Evolutionary conservation across 768 basidiomycete species (phyloP), one percentile per base, ranked within the genome.

Genomic region (Sistotremastrum niveocremeum): DNA sequence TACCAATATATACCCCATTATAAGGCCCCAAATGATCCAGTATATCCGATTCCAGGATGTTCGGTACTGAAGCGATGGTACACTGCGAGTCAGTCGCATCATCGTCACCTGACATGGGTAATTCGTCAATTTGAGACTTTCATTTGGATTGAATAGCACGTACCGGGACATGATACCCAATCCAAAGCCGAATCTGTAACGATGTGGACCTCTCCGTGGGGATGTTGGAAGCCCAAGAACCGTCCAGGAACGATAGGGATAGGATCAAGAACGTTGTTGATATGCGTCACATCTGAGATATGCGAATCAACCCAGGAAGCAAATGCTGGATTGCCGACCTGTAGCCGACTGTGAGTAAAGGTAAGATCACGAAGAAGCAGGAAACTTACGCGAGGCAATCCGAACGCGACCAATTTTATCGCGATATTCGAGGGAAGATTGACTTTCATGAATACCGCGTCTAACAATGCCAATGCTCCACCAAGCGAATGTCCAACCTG

Each of bases 1-100:
- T 74, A 38, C 79, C 78, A 37, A 80, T 71, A 46, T 54, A 64
- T 43, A 78, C 70, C 20, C 76, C 77, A 46, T 77, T 58, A 50
- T 70, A 73, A 6, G 71, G 67, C 50, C 80, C 79, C 41, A 75
- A 56, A 58, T 84, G 81, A 54, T 83, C 54, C 5, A 70, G 43
- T 39, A 74, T 63, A 46, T 76, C 57, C 29, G 74, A 69, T 3
- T 55, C 62, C 7, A 74, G 53, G 44, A 83, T 57, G 51, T 69
- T 74, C 1, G 76, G 75, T 7, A 81, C 79, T 4, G 69, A 65
- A 36, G 56, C 53, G 45, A 75, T 72, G 33, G 70, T 70, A 59
- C 81, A 83, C 46, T 72, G 62, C 8, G 64, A 20, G 46, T 76
- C 73, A 9, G 64, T 69, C 4, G 66, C 66, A 49, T 82, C 72